Evolutionary conservation across 495 filamentous ascomycete species (phyloP).

Genomic region (Astrothelium subdiscretum): DNA sequence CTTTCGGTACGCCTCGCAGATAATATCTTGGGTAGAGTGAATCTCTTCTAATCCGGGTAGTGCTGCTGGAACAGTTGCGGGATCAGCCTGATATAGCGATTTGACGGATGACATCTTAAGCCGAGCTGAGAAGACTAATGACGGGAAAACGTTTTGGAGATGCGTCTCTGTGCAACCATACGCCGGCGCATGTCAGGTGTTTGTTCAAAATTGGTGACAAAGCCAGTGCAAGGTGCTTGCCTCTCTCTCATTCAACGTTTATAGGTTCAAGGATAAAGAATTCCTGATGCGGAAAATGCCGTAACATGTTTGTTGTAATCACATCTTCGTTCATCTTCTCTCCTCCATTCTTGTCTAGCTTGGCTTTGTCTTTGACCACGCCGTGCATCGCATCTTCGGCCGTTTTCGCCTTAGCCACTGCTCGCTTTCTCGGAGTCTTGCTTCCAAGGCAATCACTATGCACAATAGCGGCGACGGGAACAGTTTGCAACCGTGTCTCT

Average conservation of each 20-base stretch:
- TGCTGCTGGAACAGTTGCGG: slow-evolving; percentile 6
- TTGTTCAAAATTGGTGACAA: neutral
- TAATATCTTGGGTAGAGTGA: slow-evolving; percentile 6
- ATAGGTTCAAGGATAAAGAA: neutral
- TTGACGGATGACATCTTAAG: slow-evolving; percentile 5
- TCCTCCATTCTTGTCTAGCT: too few relatives aligned
- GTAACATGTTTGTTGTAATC: neutral
- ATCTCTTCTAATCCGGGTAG: slow-evolving; percentile 10
- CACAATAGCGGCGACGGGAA: neutral
- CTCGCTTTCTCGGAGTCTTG: neutral
- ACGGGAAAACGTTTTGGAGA: neutral
- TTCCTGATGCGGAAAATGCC: neutral
- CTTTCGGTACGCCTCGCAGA: slow-evolving; percentile 1
- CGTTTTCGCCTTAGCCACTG: neutral
- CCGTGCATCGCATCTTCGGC: neutral
- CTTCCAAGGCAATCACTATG: neutral
- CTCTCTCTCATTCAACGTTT: neutral
- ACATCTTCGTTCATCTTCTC: neutral
- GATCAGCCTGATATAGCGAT: slow-evolving; percentile 8
- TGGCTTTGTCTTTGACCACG: neutral
- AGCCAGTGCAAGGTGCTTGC: neutral
- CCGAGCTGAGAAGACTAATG: neutral
- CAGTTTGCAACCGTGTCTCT: neutral
- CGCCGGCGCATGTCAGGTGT: neutral
- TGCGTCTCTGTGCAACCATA: neutral